A percentile compares a stretch with the other conserved stretches of the same genome.
phyloP scores from a whole-genome alignment of 495 filamentous ascomycete genomes.

The Bathelium albidoporum region DNA sequence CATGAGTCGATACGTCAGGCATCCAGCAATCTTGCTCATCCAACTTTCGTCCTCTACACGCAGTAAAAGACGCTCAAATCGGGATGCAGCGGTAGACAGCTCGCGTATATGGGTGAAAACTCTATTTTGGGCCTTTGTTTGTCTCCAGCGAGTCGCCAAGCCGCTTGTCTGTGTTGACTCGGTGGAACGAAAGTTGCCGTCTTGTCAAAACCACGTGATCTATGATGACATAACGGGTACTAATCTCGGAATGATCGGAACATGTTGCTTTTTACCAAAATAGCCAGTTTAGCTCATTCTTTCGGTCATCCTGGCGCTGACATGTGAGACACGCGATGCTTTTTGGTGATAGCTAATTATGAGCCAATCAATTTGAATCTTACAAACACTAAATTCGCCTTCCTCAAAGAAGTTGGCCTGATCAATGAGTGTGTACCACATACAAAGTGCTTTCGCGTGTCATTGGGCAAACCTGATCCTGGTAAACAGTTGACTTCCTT shows the following conservation, averaged over 20 bases:
- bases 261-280: neutral
- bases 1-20: slow-evolving; percentile 3
- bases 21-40: neutral
- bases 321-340: no score
- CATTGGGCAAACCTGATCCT: no score
- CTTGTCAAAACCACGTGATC: neutral
- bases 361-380: no score
- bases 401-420: no score
- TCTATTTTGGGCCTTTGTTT: neutral
- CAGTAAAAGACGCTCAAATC: neutral
- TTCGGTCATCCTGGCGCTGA: neutral
- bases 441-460: no score
- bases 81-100: neutral
- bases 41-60: neutral
- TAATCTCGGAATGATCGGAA: no score
- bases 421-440: no score
- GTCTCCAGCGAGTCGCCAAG: neutral
- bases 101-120: neutral
- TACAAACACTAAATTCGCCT: no score
- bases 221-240: no score
- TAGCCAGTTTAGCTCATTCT: neutral
- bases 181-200: neutral
- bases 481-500: no score
- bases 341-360: no score
- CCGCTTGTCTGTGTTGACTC: neutral